phyloP scores from a whole-genome alignment of 495 filamentous ascomycete species.

The Bombardia bombarda region DNA sequence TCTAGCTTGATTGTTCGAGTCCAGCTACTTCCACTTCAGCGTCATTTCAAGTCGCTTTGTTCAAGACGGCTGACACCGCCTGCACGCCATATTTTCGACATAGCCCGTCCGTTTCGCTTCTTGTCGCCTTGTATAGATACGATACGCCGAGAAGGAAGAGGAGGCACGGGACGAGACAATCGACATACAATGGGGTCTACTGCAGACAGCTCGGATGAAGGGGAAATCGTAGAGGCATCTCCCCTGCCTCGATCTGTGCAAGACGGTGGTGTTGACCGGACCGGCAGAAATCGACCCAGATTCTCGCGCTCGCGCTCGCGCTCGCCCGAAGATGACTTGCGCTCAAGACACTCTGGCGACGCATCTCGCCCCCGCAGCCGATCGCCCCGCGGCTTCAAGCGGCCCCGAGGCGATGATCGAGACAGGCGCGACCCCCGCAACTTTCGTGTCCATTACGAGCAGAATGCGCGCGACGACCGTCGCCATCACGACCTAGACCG shows the following conservation, averaged over 20 bases:
- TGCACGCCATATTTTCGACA: too few relatives aligned
- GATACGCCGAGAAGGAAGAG: not conserved
- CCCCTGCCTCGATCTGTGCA: conserved; percentile 42
- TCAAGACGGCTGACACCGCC: not conserved
- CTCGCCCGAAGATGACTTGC: conserved; percentile 64
- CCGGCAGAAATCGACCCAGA: conserved; percentile 61
- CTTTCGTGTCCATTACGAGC: conserved; percentile 56
- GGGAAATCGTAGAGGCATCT: conserved; percentile 77
- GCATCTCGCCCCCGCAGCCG: conserved; percentile 31
- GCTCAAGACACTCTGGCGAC: conserved; percentile 63
- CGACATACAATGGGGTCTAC: too few relatives aligned
- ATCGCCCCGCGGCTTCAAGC: conserved; percentile 54
- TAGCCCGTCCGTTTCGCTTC: too few relatives aligned
- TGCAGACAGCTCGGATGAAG: conserved; percentile 61
- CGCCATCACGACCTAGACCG: conserved; percentile 58
- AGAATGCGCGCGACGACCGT: conserved; percentile 35
- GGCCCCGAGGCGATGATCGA: conserved; percentile 55
- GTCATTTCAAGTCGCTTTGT: not conserved
- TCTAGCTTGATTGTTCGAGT: not conserved
- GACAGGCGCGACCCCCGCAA: conserved; percentile 44
- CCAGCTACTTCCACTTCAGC: not conserved
- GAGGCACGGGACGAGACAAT: not conserved
- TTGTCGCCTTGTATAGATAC: too few relatives aligned
- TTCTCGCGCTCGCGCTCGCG: too few relatives aligned
- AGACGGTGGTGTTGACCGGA: conserved; percentile 56